Conservation (phyloP, 2,329 filamentous ascomycete species). For the Ophiocordyceps unilateralis region DNA sequence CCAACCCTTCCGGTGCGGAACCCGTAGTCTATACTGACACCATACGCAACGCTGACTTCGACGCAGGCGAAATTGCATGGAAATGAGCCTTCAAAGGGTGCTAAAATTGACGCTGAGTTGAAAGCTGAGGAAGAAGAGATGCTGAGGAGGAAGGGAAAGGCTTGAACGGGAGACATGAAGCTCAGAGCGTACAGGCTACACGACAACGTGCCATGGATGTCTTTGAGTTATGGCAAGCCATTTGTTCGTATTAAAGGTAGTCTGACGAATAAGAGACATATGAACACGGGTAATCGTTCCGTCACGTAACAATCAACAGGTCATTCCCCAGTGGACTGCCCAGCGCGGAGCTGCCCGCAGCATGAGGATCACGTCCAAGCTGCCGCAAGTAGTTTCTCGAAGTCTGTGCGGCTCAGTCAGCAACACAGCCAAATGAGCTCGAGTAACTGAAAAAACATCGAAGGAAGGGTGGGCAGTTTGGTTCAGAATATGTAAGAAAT, state of each 20-base stretch:
- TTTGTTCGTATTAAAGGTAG: too few species aligned
- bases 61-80: slow-evolving; percentile 45
- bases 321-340: too few species aligned
- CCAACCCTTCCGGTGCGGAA: slow-evolving; percentile 37
- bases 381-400: too few species aligned
- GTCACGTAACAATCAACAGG: too few species aligned
- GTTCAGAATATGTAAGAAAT: slow-evolving; percentile 99
- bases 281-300: too few species aligned
- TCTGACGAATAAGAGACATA: too few species aligned
- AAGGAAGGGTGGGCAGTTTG: not conserved
- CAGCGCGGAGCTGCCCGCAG: too few species aligned
- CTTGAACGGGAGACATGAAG: not conserved
- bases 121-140: slow-evolving; percentile 50
- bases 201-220: too few species aligned
- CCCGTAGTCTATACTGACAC: not conserved
- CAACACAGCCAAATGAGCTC: not conserved
- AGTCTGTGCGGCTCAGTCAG: not conserved
- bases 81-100: slow-evolving; percentile 56
- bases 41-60: not conserved
- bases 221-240: too few species aligned
- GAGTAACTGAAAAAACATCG: not conserved
- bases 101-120: slow-evolving; percentile 53
- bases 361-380: too few species aligned
- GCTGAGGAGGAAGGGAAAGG: slow-evolving; percentile 38
- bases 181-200: not conserved